These are phyloP conservation scores for Trichomonascus vanleenenianus DNA, from an alignment of 805 yeast genomes.

Conservation along the genomic window DNA sequence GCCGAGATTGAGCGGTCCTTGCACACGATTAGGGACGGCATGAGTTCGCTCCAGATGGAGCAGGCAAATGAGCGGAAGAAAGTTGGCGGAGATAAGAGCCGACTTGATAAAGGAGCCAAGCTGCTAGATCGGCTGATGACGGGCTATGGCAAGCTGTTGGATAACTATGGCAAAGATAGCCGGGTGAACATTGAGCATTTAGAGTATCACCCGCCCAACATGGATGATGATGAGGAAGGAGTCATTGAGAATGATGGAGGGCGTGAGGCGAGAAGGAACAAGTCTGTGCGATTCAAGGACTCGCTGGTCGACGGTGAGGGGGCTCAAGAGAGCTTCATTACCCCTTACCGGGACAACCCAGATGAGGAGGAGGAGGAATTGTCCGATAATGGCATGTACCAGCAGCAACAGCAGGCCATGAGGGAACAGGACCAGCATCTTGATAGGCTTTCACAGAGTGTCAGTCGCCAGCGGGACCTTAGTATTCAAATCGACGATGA, in stretches of 20 bases:
- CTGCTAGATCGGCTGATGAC: neutral
- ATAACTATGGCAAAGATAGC: slow-evolving; percentile 8
- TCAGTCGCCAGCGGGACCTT: slow-evolving; percentile 32
- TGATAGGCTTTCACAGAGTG: slow-evolving; percentile 29
- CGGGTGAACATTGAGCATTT: slow-evolving; percentile 5
- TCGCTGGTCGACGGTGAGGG: slow-evolving; percentile 17
- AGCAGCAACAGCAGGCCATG: slow-evolving; percentile 26
- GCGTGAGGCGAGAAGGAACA: neutral
- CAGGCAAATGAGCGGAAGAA: slow-evolving; percentile 5
- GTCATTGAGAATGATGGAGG: neutral
- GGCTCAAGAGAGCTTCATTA: slow-evolving; percentile 13
- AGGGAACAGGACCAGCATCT: slow-evolving; percentile 33
- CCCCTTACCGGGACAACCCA: slow-evolving; percentile 25
- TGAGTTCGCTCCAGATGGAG: slow-evolving; percentile 20
- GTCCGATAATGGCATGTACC: slow-evolving; percentile 12
- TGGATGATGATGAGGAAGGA: neutral
- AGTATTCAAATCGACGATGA: slow-evolving; percentile 33
- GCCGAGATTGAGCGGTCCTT: slow-evolving; percentile 22
- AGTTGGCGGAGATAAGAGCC: neutral
- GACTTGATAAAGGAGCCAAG: neutral
- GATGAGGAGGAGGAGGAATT: slow-evolving; percentile 8
- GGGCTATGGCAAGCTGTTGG: slow-evolving; percentile 5
- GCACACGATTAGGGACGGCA: slow-evolving; percentile 19
- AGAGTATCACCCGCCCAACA: neutral
- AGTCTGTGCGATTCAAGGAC: slow-evolving; percentile 25